Conservation (phyloP, 179 eudicot genomes). For the Carnegiea gigantea region DNA sequence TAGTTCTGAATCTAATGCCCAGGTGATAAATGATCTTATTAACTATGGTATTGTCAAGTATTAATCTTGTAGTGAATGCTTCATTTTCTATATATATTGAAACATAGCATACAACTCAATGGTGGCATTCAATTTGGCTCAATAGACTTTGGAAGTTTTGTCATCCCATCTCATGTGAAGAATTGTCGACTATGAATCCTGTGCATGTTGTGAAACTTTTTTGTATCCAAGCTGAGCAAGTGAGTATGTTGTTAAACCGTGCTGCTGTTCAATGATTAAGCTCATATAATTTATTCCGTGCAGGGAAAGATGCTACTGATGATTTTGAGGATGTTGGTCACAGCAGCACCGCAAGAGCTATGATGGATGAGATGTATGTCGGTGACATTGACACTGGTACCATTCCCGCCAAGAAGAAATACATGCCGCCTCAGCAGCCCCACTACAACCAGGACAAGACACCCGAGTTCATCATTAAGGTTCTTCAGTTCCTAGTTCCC, state of each 20-base stretch:
- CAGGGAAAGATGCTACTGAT: slow-evolving; percentile 96
- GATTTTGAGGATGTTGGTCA: slow-evolving; percentile 98
- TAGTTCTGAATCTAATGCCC: neutral
- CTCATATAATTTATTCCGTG: slow-evolving; percentile 3
- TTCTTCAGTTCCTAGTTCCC: slow-evolving; percentile 92
- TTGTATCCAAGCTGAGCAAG: neutral
- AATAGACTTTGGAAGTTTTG: neutral
- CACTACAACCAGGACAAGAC: slow-evolving; percentile 79
- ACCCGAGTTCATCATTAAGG: slow-evolving; percentile 67
- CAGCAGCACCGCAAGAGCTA: slow-evolving; percentile 80
- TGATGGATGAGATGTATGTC: slow-evolving; percentile 78
- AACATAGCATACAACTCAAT: neutral
- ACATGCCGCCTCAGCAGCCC: slow-evolving; percentile 86
- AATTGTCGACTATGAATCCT: no score
- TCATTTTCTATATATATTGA: no score
- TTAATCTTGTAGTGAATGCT: neutral
- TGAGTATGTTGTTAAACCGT: neutral
- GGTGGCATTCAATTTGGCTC: neutral
- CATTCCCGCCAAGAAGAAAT: slow-evolving; percentile 58
- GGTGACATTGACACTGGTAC: slow-evolving; percentile 70
- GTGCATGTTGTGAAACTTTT: no score
- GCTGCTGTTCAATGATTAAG: neutral
- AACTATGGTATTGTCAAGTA: neutral
- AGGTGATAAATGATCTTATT: neutral
- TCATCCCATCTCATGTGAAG: no score